phyloP scores from a whole-genome alignment of 768 basidiomycete genomes.

The Lactarius psammicola region DNA sequence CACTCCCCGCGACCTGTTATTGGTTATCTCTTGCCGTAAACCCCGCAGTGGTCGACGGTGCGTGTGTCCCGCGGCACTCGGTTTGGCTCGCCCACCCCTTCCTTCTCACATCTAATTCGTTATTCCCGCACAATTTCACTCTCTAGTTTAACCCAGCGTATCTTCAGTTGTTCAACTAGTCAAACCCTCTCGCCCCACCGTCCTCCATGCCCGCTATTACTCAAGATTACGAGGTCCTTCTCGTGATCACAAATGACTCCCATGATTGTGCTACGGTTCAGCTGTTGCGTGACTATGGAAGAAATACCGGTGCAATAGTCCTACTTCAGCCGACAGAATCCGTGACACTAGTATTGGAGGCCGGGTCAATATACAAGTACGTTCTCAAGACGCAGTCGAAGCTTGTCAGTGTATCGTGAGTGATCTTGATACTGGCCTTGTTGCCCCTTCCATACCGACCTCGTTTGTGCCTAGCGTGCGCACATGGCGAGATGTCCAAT shows the following conservation, averaged over 20 bases:
- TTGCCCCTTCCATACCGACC: neutral
- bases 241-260: constrained; percentile 70
- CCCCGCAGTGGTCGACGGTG: constrained; percentile 24
- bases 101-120: constrained; percentile 16
- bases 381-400: constrained; percentile 63
- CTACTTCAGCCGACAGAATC: constrained; percentile 61
- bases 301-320: constrained; percentile 51
- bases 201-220: constrained; percentile 56
- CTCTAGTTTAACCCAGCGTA: constrained; percentile 15
- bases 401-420: constrained; percentile 70
- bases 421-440: constrained; percentile 15
- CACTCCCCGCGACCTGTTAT: constrained; percentile 17
- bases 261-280: constrained; percentile 62
- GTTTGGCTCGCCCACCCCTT: constrained; percentile 12
- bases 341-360: constrained; percentile 65
- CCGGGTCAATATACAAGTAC: constrained; percentile 66
- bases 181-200: constrained; percentile 44
- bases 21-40: constrained; percentile 27
- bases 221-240: constrained; percentile 60
- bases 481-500: constrained; percentile 63
- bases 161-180: constrained; percentile 16
- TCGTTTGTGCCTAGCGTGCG: constrained; percentile 46
- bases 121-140: constrained; percentile 20
- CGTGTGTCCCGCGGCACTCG: constrained; percentile 27
- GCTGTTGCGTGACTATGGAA: constrained; percentile 62